Base-by-base conservation (phyloP, 805 yeast genomes). In the Yamadazyma scolyti region DNA sequence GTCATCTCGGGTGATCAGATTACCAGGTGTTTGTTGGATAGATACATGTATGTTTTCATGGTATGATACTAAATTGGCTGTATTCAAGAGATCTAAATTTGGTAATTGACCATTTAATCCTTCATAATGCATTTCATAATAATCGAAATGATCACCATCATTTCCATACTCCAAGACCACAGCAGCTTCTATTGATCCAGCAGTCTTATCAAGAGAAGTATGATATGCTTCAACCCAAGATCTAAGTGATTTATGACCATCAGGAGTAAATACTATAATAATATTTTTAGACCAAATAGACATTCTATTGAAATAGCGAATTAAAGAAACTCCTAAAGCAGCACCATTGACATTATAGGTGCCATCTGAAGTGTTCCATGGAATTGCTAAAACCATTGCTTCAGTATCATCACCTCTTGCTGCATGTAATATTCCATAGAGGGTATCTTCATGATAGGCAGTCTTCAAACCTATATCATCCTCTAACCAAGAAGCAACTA, bases 31-130 rank as follows among this genome's bases (percentile, higher is more conserved):
- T 1, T 75, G 71, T 43, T 88, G 94, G 25, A 90, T 56, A 10
- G 84, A 70, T 4, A 81, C 73, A 26, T 70, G 71, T 44, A 89
- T 68, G 9, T 81, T 81, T 58, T 89, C 97, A 48, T 85, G 87
- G 38, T 77, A 76, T 4, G 82, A 70, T 20, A 87, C 71, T 27
- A 73, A 63, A n/a, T 79, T 79, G 3, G 85, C 95, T 16, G 88
- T 75, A 51, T 93, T 93, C 27, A 93, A 62, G 34, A 93, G 61
- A 59, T 93, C 99, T 47, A 93, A 68, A 53, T 93, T 93, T 10
- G 99, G 99, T 42, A 89, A 68, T 57, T 88, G 97, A 13, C 99
- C 99, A 50, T 93, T 93, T 36, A 89, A 66, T 0, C 98, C 98
- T 38, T 83, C 87, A 52, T 86, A 90, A 28, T 63, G 67, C 25